A percentile compares a stretch with the other conserved stretches of the same genome.
Evolutionary conservation across 805 yeast species (phyloP).

Genomic region (Maudiozyma saulgeensis): DNA sequence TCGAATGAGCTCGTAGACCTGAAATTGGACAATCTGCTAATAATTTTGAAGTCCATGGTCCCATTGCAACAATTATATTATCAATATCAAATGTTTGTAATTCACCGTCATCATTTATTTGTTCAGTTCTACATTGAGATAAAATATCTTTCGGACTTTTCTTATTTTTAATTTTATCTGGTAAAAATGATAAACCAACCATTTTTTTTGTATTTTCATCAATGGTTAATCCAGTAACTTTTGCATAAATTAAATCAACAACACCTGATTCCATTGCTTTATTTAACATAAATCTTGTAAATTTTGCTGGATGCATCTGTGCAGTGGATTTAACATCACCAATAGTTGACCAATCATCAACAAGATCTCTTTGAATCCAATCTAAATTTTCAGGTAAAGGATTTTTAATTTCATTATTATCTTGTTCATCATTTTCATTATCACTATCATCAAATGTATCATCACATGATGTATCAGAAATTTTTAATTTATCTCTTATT

Average conservation of each 20-base stretch:
- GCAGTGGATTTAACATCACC: constrained; percentile 88
- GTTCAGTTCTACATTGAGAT: not conserved
- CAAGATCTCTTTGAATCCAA: constrained; percentile 63
- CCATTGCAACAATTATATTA: constrained; percentile 76
- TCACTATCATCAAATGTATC: constrained; percentile 7
- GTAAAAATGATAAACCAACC: constrained; percentile 57
- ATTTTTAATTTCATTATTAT: not conserved
- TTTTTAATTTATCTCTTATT: constrained; percentile 1
- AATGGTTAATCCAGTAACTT: constrained; percentile 59
- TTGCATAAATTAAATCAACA: constrained; percentile 78
- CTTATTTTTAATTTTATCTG: constrained; percentile 23
- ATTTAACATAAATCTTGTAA: constrained; percentile 73
- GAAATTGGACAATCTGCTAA: constrained; percentile 90
- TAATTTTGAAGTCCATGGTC: constrained; percentile 94
- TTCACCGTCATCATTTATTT: constrained; percentile 19
- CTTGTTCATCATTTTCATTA: constrained; percentile 1
- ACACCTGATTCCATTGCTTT: constrained; percentile 76
- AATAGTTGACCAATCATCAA: constrained; percentile 64
- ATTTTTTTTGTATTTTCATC: constrained; percentile 58
- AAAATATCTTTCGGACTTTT: constrained; percentile 25
- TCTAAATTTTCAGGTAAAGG: constrained; percentile 53
- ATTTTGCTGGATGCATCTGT: constrained; percentile 91
- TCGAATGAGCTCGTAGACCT: constrained; percentile 90
- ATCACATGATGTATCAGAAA: not conserved
- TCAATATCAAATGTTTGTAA: constrained; percentile 43